phyloP scores from a whole-genome alignment of 116 monocot species.

The Papilionanthe hybrid region DNA sequence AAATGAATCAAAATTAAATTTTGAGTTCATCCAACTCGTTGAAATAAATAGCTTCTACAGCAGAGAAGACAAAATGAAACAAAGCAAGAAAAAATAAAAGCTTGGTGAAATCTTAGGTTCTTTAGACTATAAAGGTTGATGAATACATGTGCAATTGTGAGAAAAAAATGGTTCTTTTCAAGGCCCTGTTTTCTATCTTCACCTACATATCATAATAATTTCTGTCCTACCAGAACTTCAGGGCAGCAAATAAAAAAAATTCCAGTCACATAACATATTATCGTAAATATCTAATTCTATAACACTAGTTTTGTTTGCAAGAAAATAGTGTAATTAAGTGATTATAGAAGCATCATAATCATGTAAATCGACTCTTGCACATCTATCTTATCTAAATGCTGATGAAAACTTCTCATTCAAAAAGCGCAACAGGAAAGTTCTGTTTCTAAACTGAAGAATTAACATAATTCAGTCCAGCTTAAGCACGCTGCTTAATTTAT shows the following conservation, averaged over 20 bases:
- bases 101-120: too few relatives aligned
- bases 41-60: background rate
- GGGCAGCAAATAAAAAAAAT: too few relatives aligned
- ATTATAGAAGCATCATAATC: background rate
- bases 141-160: background rate
- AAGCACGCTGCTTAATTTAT: background rate
- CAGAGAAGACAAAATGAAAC: background rate
- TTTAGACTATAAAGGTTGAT: background rate
- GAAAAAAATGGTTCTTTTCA: background rate
- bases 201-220: background rate
- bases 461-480: background rate
- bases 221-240: background rate
- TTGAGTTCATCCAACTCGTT: background rate
- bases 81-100: too few relatives aligned
- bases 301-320: background rate
- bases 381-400: background rate
- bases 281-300: too few relatives aligned
- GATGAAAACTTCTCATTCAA: background rate
- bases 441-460: background rate
- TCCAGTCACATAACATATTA: too few relatives aligned
- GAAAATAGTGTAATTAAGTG: background rate
- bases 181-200: background rate
- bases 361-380: background rate
- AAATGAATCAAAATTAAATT: background rate
- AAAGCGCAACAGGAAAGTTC: background rate